Percentiles rank a stretch among this genome's conserved stretches.
Conservation (phyloP, 352 stramenopile species). For the Pythium rhizo-oryzae region DNA sequence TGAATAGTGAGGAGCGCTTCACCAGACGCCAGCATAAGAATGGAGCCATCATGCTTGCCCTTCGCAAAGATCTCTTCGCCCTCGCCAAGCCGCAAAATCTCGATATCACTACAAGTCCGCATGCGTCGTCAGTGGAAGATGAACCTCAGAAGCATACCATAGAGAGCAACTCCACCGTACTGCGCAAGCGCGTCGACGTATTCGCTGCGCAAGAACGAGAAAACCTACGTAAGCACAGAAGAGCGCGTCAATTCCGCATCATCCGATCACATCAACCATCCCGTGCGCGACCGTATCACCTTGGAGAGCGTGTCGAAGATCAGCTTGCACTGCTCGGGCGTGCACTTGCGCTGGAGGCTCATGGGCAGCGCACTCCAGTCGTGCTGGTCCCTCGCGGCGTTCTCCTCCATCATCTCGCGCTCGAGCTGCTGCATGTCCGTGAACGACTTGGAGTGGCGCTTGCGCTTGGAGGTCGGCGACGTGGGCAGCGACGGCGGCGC, state of each 20-base stretch:
- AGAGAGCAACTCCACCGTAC: constrained; percentile 25
- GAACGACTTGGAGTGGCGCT: constrained; percentile 76
- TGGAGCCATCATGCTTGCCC: constrained; percentile 69
- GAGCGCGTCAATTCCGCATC: no score
- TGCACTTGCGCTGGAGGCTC: constrained; percentile 57
- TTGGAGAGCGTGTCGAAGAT: constrained; percentile 82
- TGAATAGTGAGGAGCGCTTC: constrained; percentile 64
- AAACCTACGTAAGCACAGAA: constrained; percentile 39
- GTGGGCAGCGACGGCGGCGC: constrained; percentile 44
- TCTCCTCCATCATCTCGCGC: constrained; percentile 64
- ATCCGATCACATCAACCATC: neutral
- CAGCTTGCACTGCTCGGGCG: constrained; percentile 74
- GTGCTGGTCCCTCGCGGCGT: constrained; percentile 58
- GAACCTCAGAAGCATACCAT: no score
- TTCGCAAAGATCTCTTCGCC: constrained; percentile 61
- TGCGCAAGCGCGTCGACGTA: constrained; percentile 60
- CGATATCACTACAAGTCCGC: constrained; percentile 45
- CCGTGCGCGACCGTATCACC: no score
- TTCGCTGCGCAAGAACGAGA: constrained; percentile 73
- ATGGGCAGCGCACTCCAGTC: constrained; percentile 69
- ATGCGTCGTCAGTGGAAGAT: no score
- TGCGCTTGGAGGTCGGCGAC: constrained; percentile 75
- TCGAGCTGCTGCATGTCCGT: constrained; percentile 65
- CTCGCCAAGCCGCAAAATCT: constrained; percentile 50
- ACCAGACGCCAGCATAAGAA: constrained; percentile 71